Percentiles rank a stretch among this genome's conserved stretches.
Conservation (phyloP, 1,139 yeast genomes). For the Spathaspora jeffriesii region DNA sequence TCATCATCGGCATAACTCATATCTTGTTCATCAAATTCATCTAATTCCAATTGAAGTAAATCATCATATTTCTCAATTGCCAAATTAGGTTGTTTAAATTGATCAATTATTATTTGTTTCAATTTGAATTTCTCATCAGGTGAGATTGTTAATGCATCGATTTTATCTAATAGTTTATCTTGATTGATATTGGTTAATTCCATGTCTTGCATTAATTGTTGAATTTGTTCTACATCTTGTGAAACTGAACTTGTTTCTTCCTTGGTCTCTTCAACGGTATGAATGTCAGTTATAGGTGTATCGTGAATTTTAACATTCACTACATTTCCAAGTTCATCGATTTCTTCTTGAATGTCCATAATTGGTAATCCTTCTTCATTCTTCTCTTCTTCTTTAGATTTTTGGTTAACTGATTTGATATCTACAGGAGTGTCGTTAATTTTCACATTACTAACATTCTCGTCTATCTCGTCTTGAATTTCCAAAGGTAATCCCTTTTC, state of each 20-base stretch:
- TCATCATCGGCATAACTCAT: conserved; percentile 34
- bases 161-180: conserved; percentile 24
- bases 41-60: conserved; percentile 41
- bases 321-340: no score
- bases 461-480: no score
- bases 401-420: not conserved
- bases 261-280: conserved; percentile 4
- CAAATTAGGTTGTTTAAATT: conserved; percentile 8
- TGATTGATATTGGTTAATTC: conserved; percentile 28
- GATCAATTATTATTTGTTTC: conserved; percentile 23
- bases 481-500: no score
- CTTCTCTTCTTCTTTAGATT: not conserved
- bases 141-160: conserved; percentile 39
- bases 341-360: no score
- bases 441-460: no score
- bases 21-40: conserved; percentile 42
- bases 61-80: conserved; percentile 27
- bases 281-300: no score
- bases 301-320: no score
- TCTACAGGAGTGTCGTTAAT: no score
- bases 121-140: conserved; percentile 55
- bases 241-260: conserved; percentile 11
- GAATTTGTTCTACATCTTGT: conserved; percentile 28
- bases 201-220: conserved; percentile 52
- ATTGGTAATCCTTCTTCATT: no score